Percentiles rank a stretch among this genome's conserved stretches.
Conservation (phyloP, 495 filamentous ascomycete genomes). For the Aspergillus diversus region DNA sequence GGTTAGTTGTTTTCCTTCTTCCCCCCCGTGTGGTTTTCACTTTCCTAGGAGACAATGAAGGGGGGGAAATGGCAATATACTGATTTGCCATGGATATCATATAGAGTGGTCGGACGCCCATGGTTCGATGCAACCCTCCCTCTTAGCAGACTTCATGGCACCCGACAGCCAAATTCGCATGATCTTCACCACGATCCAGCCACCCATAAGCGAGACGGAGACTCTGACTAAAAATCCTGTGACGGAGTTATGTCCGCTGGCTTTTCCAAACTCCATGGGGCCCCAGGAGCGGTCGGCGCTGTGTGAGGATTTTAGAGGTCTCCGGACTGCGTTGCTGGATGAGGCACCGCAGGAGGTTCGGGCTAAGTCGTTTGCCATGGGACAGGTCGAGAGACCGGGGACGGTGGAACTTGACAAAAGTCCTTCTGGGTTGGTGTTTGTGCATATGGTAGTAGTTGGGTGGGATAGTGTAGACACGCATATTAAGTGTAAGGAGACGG, state of each 20-base stretch:
- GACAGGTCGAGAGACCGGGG: conserved; percentile 46
- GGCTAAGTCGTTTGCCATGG: conserved; percentile 48
- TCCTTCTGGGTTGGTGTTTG: conserved; percentile 41
- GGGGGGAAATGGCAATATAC: conserved; percentile 4
- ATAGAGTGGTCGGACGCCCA: conserved; percentile 47
- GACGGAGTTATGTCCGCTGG: conserved; percentile 41
- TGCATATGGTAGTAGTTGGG: conserved; percentile 47
- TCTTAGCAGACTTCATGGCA: conserved; percentile 34
- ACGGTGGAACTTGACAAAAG: conserved; percentile 39
- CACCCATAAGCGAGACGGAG: conserved; percentile 34
- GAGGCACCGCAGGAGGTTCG: conserved; percentile 35
- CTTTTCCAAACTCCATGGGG: conserved; percentile 35
- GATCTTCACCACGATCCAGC: conserved; percentile 40
- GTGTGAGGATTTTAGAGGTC: conserved; percentile 32
- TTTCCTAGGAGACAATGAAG: neutral
- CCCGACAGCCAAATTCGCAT: conserved; percentile 24
- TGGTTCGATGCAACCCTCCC: conserved; percentile 22
- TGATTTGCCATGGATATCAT: neutral
- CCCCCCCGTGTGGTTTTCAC: neutral
- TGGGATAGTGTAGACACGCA: conserved; percentile 61
- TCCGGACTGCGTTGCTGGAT: conserved; percentile 39
- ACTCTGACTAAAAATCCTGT: conserved; percentile 43
- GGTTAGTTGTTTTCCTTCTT: conserved; percentile 27
- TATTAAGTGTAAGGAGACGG: conserved; percentile 46
- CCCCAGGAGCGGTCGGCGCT: conserved; percentile 28